Percentiles rank a stretch among this genome's conserved stretches.
Conservation (phyloP, 1,284 basidiomycete species). For the Fomes fomentarius region DNA sequence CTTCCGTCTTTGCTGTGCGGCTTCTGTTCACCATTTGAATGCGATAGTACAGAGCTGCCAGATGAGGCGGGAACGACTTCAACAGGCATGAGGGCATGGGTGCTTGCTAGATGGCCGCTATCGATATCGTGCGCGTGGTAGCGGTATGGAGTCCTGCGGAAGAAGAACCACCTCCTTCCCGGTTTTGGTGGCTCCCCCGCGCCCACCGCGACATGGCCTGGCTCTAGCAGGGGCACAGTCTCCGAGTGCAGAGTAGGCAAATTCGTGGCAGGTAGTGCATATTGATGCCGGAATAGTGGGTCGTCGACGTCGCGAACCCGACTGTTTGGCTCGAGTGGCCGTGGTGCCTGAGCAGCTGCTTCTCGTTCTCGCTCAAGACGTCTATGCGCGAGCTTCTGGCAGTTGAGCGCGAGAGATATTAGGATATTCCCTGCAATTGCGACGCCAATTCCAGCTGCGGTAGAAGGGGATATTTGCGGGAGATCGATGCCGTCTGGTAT, state of each 20-base stretch:
- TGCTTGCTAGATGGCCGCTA: slow-evolving; percentile 25
- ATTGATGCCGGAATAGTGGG: not conserved
- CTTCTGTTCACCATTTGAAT: slow-evolving; percentile 33
- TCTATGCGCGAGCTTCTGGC: slow-evolving; percentile 91
- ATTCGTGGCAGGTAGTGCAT: slow-evolving; percentile 1
- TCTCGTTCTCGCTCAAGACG: slow-evolving; percentile 55
- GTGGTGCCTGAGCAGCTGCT: slow-evolving; percentile 15
- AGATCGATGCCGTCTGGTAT: slow-evolving; percentile 40
- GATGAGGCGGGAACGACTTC: slow-evolving; percentile 25
- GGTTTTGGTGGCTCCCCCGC: not conserved
- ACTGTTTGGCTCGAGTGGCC: slow-evolving; percentile 9
- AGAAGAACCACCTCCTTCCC: slow-evolving; percentile 18
- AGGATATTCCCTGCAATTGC: slow-evolving; percentile 87
- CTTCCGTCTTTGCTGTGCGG: slow-evolving; percentile 36
- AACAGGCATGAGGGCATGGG: slow-evolving; percentile 32
- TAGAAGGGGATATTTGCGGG: slow-evolving; percentile 60
- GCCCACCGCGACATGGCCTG: not conserved
- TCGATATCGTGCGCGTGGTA: slow-evolving; percentile 24
- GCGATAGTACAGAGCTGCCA: slow-evolving; percentile 4
- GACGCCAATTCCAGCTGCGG: slow-evolving; percentile 82
- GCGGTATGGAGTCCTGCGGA: slow-evolving; percentile 11
- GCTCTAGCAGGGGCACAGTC: slow-evolving; percentile 24
- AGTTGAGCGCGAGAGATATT: slow-evolving; percentile 88
- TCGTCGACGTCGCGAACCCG: not conserved
- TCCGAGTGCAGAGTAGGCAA: slow-evolving; percentile 20